These are phyloP conservation scores for Chionographis japonica DNA, from an alignment of 106 monocot genomes.

Conservation along the genomic window DNA sequence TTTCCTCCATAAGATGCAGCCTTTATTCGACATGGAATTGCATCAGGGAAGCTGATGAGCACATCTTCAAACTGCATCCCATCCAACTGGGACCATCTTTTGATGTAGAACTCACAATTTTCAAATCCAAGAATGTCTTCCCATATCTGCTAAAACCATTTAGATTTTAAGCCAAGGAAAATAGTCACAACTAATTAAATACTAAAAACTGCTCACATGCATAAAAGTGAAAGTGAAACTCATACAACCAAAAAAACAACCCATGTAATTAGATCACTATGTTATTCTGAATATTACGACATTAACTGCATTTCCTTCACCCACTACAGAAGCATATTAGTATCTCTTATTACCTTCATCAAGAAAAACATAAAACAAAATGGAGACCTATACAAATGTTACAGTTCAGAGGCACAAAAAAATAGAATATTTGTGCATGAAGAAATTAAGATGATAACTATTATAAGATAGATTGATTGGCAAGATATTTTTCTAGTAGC, in stretches of 20 bases:
- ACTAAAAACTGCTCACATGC: neutral
- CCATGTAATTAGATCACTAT: neutral
- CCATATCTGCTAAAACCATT: conserved; percentile 46
- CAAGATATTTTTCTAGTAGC: no score
- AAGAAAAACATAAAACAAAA: no score
- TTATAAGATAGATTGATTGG: no score
- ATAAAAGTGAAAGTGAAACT: neutral
- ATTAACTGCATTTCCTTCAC: no score
- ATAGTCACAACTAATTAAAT: neutral
- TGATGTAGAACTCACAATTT: conserved; percentile 74
- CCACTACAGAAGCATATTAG: no score
- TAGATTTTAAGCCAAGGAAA: neutral
- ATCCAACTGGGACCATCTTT: conserved; percentile 64
- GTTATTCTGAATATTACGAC: no score
- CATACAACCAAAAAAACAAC: neutral
- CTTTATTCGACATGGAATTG: conserved; percentile 67
- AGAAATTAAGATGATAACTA: no score
- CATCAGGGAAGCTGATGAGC: conserved; percentile 69
- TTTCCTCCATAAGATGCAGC: conserved; percentile 50
- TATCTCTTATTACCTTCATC: no score
- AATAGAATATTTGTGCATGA: no score
- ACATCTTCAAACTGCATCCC: conserved; percentile 68
- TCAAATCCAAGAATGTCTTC: conserved; percentile 79
- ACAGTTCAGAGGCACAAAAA: no score
- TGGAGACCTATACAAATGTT: no score